Percentiles rank a stretch among this genome's conserved stretches.
phyloP scores from a whole-genome alignment of 2,329 filamentous ascomycete genomes.

The Alternaria dauci region DNA sequence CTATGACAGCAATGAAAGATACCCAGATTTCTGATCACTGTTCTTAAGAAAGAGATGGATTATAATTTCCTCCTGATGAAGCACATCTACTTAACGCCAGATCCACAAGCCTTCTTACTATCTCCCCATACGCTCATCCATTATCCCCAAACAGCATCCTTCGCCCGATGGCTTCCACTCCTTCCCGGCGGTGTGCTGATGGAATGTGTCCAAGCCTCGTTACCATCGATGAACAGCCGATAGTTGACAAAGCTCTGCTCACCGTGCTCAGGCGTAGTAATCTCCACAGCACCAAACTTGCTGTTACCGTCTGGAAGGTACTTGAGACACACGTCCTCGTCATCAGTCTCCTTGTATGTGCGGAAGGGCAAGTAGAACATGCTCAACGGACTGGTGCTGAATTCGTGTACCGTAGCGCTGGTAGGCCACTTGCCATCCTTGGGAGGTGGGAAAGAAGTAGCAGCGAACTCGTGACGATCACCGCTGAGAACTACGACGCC shows the following conservation, averaged over 20 bases:
- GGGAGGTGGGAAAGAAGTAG: slow-evolving; percentile 76
- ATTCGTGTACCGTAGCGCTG: slow-evolving; percentile 75
- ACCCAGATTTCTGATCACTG: not conserved
- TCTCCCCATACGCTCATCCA: not conserved
- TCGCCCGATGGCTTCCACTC: slow-evolving; percentile 52
- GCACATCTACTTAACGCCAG: not conserved
- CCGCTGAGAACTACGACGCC: slow-evolving; percentile 87
- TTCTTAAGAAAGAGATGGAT: not conserved
- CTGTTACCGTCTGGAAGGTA: slow-evolving; percentile 86
- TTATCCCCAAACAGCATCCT: slow-evolving; percentile 58
- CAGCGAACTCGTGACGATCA: slow-evolving; percentile 96
- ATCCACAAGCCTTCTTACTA: not conserved
- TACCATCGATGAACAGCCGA: slow-evolving; percentile 81
- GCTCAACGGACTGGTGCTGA: slow-evolving; percentile 87
- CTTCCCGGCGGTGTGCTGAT: slow-evolving; percentile 55
- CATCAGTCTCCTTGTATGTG: slow-evolving; percentile 82
- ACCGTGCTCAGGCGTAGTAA: slow-evolving; percentile 70
- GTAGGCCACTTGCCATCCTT: slow-evolving; percentile 64
- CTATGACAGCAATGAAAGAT: not conserved
- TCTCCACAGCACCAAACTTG: slow-evolving; percentile 86
- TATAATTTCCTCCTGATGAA: not conserved
- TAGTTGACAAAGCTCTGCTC: slow-evolving; percentile 81
- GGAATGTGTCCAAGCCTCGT: slow-evolving; percentile 74
- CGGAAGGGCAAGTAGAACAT: slow-evolving; percentile 91
- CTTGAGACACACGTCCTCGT: slow-evolving; percentile 84